These are phyloP conservation scores for Scleroderma citrinum DNA, from an alignment of 768 basidiomycete species.

Conservation along the genomic window DNA sequence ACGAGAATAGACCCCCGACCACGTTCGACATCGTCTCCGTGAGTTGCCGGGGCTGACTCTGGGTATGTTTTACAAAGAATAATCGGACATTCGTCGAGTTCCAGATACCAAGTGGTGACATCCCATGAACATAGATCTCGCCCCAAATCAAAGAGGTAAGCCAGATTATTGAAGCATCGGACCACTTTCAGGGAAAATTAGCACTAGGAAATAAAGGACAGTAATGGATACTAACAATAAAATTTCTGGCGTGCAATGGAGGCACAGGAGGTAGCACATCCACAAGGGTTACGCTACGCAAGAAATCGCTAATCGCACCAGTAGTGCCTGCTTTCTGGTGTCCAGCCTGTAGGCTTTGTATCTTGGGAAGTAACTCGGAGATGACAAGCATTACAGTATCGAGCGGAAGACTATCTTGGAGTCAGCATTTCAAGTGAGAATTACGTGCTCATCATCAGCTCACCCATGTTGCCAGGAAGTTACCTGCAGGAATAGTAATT, in stretches of 20 bases:
- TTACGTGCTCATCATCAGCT: conserved; percentile 11
- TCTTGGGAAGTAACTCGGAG: conserved; percentile 79
- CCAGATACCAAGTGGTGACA: conserved; percentile 87
- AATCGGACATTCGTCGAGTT: conserved; percentile 83
- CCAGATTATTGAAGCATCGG: conserved; percentile 88
- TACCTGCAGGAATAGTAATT: conserved; percentile 40
- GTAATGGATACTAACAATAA: conserved; percentile 49
- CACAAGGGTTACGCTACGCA: conserved; percentile 61
- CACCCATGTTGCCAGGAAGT: conserved; percentile 97
- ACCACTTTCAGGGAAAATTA: conserved; percentile 55
- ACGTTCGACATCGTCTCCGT: conserved; percentile 77
- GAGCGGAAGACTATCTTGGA: conserved; percentile 63
- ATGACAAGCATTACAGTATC: conserved; percentile 85
- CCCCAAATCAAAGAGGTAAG: conserved; percentile 93
- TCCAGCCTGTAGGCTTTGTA: conserved; percentile 76
- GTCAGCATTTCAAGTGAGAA: conserved; percentile 7
- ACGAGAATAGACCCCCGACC: conserved; percentile 69
- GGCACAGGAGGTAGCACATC: conserved; percentile 72
- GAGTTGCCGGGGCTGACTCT: conserved; percentile 60
- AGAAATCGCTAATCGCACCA: conserved; percentile 65
- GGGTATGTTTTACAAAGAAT: conserved; percentile 88
- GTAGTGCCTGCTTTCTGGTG: conserved; percentile 56
- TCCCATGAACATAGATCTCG: conserved; percentile 85
- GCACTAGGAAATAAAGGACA: background rate
- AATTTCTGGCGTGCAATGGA: conserved; percentile 61